Base-by-base conservation (phyloP, 1,139 yeast genomes). In the Taphrina confusa region DNA sequence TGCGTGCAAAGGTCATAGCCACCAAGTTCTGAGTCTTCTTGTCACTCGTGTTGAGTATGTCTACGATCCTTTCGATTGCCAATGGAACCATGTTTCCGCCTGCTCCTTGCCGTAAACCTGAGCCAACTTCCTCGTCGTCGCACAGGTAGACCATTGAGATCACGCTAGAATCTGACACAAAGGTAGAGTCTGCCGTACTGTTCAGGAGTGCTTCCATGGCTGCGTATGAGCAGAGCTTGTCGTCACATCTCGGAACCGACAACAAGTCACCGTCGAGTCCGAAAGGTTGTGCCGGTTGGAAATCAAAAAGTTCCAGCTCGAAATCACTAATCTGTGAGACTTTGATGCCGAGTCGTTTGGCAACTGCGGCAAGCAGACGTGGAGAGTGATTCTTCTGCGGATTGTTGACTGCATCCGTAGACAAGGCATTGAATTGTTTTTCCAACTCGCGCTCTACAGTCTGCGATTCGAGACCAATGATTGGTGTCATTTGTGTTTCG, bases 51-150 rank as follows among this genome's bases (percentile, higher is more conserved):
- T 78, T 79, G 23, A 76, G 75, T 30, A 81, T 71, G 6, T 77
- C 76, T 3, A 90, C 78, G 59, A 91, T 72, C 68, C 97, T 81
- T 65, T 80, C 83, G 54, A 91, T 73, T 12, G 85, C 77, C 71
- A 85, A 84, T 52, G 95, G 96, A 57, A 90, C 76, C 69, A 91
- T 84, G 52, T 91, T 85, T 2, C 96, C 90, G 68, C 86, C 90
- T 2, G 98, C 98, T 67, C 98, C 98, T 71, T 90, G 96, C 18
- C 96, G 94, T 27, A 94, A 82, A 18, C 82, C 78, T 2, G 95
- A 87, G 1, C 97, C 97, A 67, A 91, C 82, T 73, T 91, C 98
- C 74, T 91, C 97, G 72, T 89, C 95, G 71, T 91, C 97, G 73
- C 88, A 91, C 60, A 90, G 79, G 0, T 94, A 86, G 50, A 88